Conservation (phyloP, 768 basidiomycete genomes). For the Mycena rebaudengoi region DNA sequence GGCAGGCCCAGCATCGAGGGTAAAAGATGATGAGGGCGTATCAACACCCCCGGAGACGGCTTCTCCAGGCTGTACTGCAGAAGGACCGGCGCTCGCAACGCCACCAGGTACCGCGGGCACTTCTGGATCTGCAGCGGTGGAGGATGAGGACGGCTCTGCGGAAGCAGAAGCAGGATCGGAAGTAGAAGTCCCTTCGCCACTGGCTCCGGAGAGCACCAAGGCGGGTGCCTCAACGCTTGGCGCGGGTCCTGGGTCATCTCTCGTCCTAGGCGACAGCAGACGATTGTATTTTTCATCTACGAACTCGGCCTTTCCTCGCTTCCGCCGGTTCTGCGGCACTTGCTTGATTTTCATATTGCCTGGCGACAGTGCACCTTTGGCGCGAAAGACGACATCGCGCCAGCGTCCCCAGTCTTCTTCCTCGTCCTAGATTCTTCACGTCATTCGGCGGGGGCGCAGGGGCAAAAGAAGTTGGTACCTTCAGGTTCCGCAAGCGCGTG, state of each 20-base stretch:
- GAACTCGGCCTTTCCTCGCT: constrained; percentile 59
- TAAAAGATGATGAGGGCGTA: constrained; percentile 5
- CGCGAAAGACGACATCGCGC: constrained; percentile 85
- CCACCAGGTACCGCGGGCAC: constrained; percentile 7
- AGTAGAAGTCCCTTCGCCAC: constrained; percentile 20
- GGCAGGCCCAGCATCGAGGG: constrained; percentile 5
- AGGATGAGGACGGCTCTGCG: background rate
- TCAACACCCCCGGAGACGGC: background rate
- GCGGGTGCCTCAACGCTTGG: background rate
- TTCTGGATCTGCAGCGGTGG: constrained; percentile 14
- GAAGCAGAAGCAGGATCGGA: constrained; percentile 21
- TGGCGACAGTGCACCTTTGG: constrained; percentile 67
- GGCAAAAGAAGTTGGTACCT: constrained; percentile 54
- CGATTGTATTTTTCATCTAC: constrained; percentile 33
- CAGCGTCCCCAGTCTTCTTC: constrained; percentile 90
- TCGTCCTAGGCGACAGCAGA: constrained; percentile 5
- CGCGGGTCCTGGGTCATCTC: background rate
- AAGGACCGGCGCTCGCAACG: background rate
- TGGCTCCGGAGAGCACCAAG: constrained; percentile 8
- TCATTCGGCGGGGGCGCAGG: constrained; percentile 1
- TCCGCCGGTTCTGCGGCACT: constrained; percentile 66
- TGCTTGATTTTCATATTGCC: constrained; percentile 54
- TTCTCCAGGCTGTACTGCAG: background rate
- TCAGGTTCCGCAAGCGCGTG: constrained; percentile 81
- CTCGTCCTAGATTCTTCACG: constrained; percentile 64